A percentile compares a stretch with the other conserved stretches of the same genome.
Evolutionary conservation across 1,284 basidiomycete genomes (phyloP).

Genomic region (Ganoderma resinaceum): DNA sequence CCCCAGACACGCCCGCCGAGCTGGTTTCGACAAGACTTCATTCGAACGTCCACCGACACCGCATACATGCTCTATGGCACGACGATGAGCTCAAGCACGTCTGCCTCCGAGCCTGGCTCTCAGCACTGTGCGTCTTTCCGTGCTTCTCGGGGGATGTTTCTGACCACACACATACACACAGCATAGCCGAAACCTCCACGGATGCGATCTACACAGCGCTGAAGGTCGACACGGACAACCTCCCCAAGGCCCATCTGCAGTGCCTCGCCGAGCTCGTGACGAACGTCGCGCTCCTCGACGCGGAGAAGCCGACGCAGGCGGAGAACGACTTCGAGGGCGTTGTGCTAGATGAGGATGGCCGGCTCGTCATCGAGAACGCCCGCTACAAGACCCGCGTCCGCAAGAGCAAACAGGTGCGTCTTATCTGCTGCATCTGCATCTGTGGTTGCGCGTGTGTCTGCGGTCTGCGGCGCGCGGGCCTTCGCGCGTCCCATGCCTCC

Average conservation of each 20-base stretch:
- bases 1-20: slow-evolving; percentile 15
- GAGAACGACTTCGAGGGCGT: slow-evolving; percentile 37
- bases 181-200: slow-evolving; percentile 12
- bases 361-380: slow-evolving; percentile 29
- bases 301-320: slow-evolving; percentile 35
- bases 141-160: no score
- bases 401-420: slow-evolving; percentile 25
- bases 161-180: neutral
- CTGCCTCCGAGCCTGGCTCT: slow-evolving; percentile 23
- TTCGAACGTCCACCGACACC: slow-evolving; percentile 2
- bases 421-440: neutral
- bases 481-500: no score
- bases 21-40: slow-evolving; percentile 13
- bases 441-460: no score
- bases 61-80: slow-evolving; percentile 18
- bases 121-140: slow-evolving; percentile 25
- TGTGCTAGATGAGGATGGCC: slow-evolving; percentile 23
- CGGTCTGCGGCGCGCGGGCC: neutral
- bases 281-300: slow-evolving; percentile 33
- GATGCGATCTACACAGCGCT: neutral
- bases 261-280: slow-evolving; percentile 31
- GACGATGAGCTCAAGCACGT: slow-evolving; percentile 10
- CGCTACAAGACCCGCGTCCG: slow-evolving; percentile 38
- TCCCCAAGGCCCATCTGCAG: slow-evolving; percentile 23
- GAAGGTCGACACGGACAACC: slow-evolving; percentile 19